A percentile compares a stretch with the other conserved stretches of the same genome.
Conservation (phyloP, 148 eudicot species). For the Oxyria digyna region DNA sequence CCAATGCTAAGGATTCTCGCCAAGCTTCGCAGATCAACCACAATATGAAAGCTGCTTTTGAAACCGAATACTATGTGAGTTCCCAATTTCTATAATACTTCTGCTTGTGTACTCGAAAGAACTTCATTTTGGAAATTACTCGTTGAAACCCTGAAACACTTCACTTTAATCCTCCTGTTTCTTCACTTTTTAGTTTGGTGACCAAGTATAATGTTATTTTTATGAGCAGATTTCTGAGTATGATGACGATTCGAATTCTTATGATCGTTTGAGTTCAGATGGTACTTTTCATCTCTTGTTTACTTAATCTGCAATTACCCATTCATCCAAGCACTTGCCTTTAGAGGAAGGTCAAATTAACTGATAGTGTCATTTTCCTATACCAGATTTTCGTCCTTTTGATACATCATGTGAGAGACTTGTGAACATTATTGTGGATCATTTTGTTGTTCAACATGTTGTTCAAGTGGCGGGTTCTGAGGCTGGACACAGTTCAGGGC, state of each 20-base stretch:
- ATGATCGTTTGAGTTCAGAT: slow-evolving; percentile 25
- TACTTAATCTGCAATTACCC: background rate
- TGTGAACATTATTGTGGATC: slow-evolving; percentile 62
- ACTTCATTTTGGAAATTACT: background rate
- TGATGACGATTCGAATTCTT: slow-evolving; percentile 28
- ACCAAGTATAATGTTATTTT: background rate
- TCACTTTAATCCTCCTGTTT: too few relatives aligned
- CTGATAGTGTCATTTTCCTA: background rate
- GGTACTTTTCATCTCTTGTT: slow-evolving; percentile 21
- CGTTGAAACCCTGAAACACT: background rate
- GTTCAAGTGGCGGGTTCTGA: too few relatives aligned
- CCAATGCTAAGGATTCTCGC: slow-evolving; percentile 28
- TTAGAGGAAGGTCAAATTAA: background rate
- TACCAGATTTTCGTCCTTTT: slow-evolving; percentile 59
- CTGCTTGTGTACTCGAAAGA: background rate
- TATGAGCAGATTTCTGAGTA: slow-evolving; percentile 59
- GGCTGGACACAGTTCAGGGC: slow-evolving; percentile 29
- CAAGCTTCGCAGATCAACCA: slow-evolving; percentile 20
- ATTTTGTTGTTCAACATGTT: slow-evolving; percentile 48
- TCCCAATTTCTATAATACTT: background rate
- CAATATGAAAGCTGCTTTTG: slow-evolving; percentile 33
- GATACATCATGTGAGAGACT: slow-evolving; percentile 73
- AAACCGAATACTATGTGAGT: slow-evolving; percentile 49
- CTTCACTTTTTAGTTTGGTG: background rate
- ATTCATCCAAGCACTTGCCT: background rate